These are phyloP conservation scores for Cyclotella sp. DNA, from an alignment of 108 stramenopile genomes.

Conservation along the genomic window DNA sequence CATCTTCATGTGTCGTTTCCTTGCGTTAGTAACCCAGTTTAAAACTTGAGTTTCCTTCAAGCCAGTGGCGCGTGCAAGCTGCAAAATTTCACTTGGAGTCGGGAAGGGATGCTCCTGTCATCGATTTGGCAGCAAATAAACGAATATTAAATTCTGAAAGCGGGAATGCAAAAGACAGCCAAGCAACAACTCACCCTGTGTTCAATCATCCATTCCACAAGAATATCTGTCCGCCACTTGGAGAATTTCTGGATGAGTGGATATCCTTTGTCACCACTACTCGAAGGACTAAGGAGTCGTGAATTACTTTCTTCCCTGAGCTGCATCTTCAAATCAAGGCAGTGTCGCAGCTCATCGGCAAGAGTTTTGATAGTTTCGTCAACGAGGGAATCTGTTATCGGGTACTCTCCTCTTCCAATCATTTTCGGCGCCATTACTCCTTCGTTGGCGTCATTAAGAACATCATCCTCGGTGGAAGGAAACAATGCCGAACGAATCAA, in stretches of 20 bases:
- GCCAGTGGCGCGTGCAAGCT: conserved; percentile 10
- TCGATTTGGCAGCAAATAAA: not conserved
- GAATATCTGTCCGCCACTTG: conserved; percentile 69
- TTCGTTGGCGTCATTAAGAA: not conserved
- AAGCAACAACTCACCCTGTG: conserved; percentile 44
- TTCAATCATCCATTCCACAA: conserved; percentile 70
- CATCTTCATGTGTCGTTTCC: conserved; percentile 65
- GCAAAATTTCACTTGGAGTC: conserved; percentile 11
- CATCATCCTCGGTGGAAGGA: conserved; percentile 1
- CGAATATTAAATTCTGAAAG: not conserved
- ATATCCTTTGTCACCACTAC: conserved; percentile 15
- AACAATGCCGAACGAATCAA: conserved; percentile 32
- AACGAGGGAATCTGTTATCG: conserved; percentile 48
- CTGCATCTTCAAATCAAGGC: conserved; percentile 41
- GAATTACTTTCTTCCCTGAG: not conserved
- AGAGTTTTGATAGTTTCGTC: conserved; percentile 52
- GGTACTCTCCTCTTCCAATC: conserved; percentile 38
- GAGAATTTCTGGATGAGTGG: conserved; percentile 59
- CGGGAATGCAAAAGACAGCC: too few species aligned
- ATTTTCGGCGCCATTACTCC: not conserved
- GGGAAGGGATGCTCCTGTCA: conserved; percentile 38
- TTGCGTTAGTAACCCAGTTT: conserved; percentile 66
- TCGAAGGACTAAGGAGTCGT: conserved; percentile 5
- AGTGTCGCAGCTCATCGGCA: conserved; percentile 31
- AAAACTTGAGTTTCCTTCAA: conserved; percentile 30